A percentile compares a stretch with the other conserved stretches of the same genome.
These are phyloP conservation scores for Monsonia emarginata DNA, from an alignment of 441 rosid species.

Conservation along the genomic window DNA sequence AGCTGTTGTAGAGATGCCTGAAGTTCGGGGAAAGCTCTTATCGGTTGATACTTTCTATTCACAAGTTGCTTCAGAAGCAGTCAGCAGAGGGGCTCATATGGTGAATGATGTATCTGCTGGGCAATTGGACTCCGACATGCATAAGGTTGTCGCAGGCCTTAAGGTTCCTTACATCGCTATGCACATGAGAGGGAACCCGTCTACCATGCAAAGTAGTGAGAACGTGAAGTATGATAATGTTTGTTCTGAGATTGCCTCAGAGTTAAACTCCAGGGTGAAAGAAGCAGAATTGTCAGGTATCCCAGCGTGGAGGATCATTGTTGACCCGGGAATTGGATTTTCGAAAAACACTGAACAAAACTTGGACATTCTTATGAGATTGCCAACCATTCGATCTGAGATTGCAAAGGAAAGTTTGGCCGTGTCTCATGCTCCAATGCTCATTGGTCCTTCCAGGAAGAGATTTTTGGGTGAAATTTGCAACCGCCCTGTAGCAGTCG, in stretches of 20 bases:
- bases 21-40: slow-evolving; percentile 69
- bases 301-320: slow-evolving; percentile 80
- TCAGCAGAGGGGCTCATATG: slow-evolving; percentile 65
- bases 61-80: slow-evolving; percentile 79
- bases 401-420: slow-evolving; percentile 60
- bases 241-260: slow-evolving; percentile 61
- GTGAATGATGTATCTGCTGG: slow-evolving; percentile 87
- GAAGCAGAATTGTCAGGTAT: slow-evolving; percentile 67
- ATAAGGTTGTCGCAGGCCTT: slow-evolving; percentile 49
- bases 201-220: slow-evolving; percentile 64
- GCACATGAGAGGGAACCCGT: slow-evolving; percentile 97
- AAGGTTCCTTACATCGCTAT: slow-evolving; percentile 64
- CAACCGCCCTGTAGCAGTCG: slow-evolving; percentile 38
- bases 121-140: slow-evolving; percentile 58
- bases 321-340: slow-evolving; percentile 86
- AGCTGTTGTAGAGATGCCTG: slow-evolving; percentile 59
- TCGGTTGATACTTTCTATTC: slow-evolving; percentile 84
- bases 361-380: slow-evolving; percentile 54
- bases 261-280: slow-evolving; percentile 39
- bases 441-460: slow-evolving; percentile 83
- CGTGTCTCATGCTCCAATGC: slow-evolving; percentile 55
- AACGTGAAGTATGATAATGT: slow-evolving; percentile 55
- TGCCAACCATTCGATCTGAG: slow-evolving; percentile 49
- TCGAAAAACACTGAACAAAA: slow-evolving; percentile 64
- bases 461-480: slow-evolving; percentile 78